A percentile compares a stretch with the other conserved stretches of the same genome.
phyloP scores from a whole-genome alignment of 352 stramenopile species.

The Pythium plurisporium region DNA sequence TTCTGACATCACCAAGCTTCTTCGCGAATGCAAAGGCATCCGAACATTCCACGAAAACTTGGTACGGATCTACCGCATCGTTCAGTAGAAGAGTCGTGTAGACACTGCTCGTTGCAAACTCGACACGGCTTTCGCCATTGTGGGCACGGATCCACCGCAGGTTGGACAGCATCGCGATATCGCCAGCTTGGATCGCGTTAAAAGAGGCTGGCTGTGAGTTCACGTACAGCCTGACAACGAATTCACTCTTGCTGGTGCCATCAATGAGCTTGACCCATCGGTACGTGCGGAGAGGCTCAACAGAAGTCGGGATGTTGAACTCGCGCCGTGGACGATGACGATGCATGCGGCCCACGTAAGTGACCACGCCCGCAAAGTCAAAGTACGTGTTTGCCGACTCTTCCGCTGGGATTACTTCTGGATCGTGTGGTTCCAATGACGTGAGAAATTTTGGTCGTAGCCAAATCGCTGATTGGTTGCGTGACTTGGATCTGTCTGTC shows the following conservation, averaged over 20 bases:
- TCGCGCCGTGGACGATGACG: constrained; percentile 12
- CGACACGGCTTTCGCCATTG: constrained; percentile 9
- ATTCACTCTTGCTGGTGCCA: constrained; percentile 34
- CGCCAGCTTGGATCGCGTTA: constrained; percentile 38
- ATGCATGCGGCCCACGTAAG: constrained; percentile 42
- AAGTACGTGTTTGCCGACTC: constrained; percentile 36
- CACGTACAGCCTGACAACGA: constrained; percentile 39
- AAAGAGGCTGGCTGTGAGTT: constrained; percentile 47
- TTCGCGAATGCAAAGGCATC: constrained; percentile 5
- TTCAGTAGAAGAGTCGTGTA: constrained; percentile 15
- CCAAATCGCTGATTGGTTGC: constrained; percentile 29
- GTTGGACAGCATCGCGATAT: constrained; percentile 52
- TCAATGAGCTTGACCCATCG: constrained; percentile 72
- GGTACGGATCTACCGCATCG: constrained; percentile 15
- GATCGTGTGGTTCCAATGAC: constrained; percentile 30
- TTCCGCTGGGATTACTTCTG: background rate
- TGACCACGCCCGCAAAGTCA: constrained; percentile 62
- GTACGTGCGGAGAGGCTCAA: constrained; percentile 12
- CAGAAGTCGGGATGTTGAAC: background rate
- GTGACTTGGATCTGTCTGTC: too few species aligned
- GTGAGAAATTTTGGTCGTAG: constrained; percentile 42
- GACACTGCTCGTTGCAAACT: constrained; percentile 31
- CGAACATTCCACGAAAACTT: background rate
- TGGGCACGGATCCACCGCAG: constrained; percentile 32
- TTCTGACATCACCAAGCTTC: background rate